Conservation (phyloP, 371 early-diverging fungal species). For the Mucor mucedo region DNA sequence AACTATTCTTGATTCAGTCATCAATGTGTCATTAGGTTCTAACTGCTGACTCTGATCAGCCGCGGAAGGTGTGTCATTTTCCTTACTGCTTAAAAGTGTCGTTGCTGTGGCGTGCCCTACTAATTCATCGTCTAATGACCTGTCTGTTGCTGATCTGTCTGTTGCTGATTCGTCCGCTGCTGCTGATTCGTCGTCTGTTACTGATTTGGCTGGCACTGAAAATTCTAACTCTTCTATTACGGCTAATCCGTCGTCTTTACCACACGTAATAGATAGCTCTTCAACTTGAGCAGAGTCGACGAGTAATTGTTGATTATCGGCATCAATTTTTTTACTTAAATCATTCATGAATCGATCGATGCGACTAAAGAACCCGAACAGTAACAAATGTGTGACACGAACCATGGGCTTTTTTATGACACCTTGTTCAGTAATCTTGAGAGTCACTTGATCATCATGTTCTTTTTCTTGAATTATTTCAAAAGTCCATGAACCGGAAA, state of each 20-base stretch:
- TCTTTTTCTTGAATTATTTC: conserved; percentile 29
- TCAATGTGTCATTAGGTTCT: conserved; percentile 16
- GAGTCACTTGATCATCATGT: conserved; percentile 19
- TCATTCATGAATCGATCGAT: conserved; percentile 53
- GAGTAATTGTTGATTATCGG: not conserved
- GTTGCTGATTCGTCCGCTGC: too few species aligned
- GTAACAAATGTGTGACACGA: conserved; percentile 38
- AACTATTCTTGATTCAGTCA: conserved; percentile 17
- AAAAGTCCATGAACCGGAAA: conserved; percentile 42
- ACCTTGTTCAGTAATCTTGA: conserved; percentile 52
- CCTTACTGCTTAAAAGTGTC: not conserved
- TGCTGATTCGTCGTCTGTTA: too few species aligned
- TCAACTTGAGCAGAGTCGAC: not conserved
- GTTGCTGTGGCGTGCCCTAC: too few species aligned
- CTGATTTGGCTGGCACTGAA: too few species aligned
- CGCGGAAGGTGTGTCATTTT: not conserved
- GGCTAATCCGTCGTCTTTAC: too few species aligned
- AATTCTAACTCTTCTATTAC: too few species aligned
- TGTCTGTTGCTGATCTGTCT: not conserved
- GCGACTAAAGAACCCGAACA: conserved; percentile 48
- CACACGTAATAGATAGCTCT: too few species aligned
- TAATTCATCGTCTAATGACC: not conserved
- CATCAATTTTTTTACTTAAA: conserved; percentile 16
- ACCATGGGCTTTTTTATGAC: conserved; percentile 48
- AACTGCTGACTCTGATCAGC: conserved; percentile 19